A percentile compares a stretch with the other conserved stretches of the same genome.
Evolutionary conservation across 495 filamentous ascomycete species (phyloP).

Genomic region (Xylaria flabelliformis): DNA sequence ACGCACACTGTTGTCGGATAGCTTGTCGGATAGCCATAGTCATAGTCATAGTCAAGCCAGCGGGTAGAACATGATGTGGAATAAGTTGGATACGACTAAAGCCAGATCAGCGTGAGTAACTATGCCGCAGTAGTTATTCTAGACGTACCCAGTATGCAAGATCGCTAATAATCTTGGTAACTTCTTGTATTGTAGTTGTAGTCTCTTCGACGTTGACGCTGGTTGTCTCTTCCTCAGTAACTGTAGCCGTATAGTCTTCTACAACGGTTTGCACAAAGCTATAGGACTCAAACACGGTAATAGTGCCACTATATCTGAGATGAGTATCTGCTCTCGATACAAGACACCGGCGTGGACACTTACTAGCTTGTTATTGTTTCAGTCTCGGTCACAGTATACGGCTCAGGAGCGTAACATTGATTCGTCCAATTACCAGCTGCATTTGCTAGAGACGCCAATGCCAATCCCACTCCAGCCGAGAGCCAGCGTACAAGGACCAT

Average conservation of each 20-base stretch:
- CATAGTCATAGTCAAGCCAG: not conserved
- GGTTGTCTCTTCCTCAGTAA: conserved; percentile 29
- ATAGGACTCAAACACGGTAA: conserved; percentile 31
- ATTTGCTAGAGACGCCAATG: conserved; percentile 26
- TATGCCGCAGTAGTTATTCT: not conserved
- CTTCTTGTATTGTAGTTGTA: not conserved
- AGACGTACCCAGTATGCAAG: conserved; percentile 11
- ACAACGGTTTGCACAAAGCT: conserved; percentile 22
- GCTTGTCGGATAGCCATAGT: conserved; percentile 17
- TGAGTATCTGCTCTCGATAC: conserved; percentile 24
- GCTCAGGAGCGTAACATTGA: conserved; percentile 23
- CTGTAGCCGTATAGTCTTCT: conserved; percentile 25
- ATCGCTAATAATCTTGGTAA: conserved; percentile 13
- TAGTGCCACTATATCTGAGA: conserved; percentile 21
- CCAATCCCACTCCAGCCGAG: conserved; percentile 31
- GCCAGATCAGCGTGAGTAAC: not conserved
- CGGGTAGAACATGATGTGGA: not conserved
- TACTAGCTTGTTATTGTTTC: conserved; percentile 37
- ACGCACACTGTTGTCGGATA: conserved; percentile 22
- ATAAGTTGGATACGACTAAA: conserved; percentile 19
- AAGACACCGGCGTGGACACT: conserved; percentile 14
- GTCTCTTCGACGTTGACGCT: conserved; percentile 27
- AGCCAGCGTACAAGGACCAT: conserved; percentile 34
- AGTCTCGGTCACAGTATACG: conserved; percentile 35
- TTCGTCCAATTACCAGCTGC: conserved; percentile 22